Evolutionary conservation across 306 rosid genomes (phyloP), one percentile per base, ranked within the genome.

Genomic region (Acacia crassicarpa): DNA sequence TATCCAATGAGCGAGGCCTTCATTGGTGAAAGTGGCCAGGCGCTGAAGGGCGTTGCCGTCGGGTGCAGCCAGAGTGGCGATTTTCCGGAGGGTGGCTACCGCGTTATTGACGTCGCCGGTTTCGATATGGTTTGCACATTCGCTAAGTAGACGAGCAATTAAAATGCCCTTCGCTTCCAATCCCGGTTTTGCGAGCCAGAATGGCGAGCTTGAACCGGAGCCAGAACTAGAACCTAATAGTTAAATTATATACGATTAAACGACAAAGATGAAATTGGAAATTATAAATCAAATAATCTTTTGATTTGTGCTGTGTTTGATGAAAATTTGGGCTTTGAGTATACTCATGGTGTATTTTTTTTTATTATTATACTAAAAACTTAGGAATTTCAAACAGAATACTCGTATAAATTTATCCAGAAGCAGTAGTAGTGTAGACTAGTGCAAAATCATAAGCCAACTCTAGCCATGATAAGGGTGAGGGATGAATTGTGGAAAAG

Each of bases 31-130:
- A 41, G 94, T 87, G 14, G 94, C 94, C 1, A 91, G 86, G 9
- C 94, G 78, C 66, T 93, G 97, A 82, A 90, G 80, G 8, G 92
- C 38, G 75, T 92, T 91, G 0, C 94, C 94, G 49, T 86, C 87
- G 0, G 94, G 89, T 19, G 91, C 85, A 23, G 92, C 88, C 4
- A 90, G 86, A 32, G 67, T 88, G 58, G 92, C 83, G 35, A 92
- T 88, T 5, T 77, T 78, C 69, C 89, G 89, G 0, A 91, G 88
- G 49, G 75, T 77, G 14, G 56, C 40, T 44, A 88, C 85, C n/a
- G 91, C 93, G 67, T 78, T 79, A 11, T 59, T 85, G 33, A 88
- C 68, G 75, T 70, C 80, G 7, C 90, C 88, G 2, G 82, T 45
- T 33, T 92, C 92, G 1, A 84, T 89, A 15, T 82, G 84, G 62